A percentile compares a stretch with the other conserved stretches of the same genome.
These are phyloP conservation scores for Cyamopsis tetragonoloba DNA, from an alignment of 306 rosid species.

Conservation along the genomic window DNA sequence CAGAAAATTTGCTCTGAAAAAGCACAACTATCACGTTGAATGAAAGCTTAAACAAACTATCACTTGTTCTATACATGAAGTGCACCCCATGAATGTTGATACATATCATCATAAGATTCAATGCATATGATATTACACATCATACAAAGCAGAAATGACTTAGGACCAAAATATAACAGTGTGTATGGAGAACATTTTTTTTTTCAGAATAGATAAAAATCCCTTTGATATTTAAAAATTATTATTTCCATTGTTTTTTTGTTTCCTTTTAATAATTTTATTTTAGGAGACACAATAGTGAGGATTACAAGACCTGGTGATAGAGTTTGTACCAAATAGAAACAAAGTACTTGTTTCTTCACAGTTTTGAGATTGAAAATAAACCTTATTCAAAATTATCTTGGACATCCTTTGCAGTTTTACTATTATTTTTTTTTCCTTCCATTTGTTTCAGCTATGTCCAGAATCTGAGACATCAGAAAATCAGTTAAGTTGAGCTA, in stretches of 20 bases:
- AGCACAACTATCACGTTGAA: no score
- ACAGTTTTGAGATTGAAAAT: neutral
- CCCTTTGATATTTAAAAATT: neutral
- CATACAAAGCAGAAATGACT: slow-evolving; percentile 16
- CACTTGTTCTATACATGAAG: no score
- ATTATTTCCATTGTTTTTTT: neutral
- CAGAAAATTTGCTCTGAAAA: no score
- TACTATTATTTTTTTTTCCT: neutral
- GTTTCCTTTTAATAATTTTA: neutral
- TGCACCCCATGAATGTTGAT: neutral
- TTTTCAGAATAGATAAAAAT: slow-evolving; percentile 3
- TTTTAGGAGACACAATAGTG: neutral
- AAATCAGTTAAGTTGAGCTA: neutral
- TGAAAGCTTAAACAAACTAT: no score
- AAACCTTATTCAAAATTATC: neutral
- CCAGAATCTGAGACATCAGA: neutral
- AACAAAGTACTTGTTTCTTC: neutral
- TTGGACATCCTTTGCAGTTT: neutral
- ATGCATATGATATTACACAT: neutral
- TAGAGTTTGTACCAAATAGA: neutral
- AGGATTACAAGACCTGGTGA: neutral
- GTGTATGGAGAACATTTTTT: neutral
- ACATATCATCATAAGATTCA: neutral
- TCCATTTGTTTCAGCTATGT: neutral
- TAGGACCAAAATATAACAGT: neutral